phyloP scores from a whole-genome alignment of 257 asterid genomes.

The Capsicum pubescens region DNA sequence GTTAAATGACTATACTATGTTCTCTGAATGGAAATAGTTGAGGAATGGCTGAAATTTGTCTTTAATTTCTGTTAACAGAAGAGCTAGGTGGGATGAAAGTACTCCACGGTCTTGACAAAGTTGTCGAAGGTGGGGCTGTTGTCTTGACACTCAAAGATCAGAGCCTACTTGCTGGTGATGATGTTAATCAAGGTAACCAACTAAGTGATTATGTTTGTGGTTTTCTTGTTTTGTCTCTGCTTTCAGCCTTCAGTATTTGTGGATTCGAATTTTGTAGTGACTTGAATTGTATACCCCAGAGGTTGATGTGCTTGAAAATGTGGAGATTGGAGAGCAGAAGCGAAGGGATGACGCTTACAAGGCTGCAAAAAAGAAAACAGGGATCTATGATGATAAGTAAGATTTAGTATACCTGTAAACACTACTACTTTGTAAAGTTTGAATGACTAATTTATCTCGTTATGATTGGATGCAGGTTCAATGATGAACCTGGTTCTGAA shows the following conservation, averaged over 20 bases:
- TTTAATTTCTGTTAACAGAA: slow-evolving; percentile 43
- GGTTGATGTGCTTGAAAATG: slow-evolving; percentile 95
- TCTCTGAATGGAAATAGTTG: background rate
- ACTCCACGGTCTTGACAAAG: slow-evolving; percentile 70
- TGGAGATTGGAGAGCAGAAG: slow-evolving; percentile 98
- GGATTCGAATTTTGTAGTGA: slow-evolving; percentile 96
- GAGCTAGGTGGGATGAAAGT: slow-evolving; percentile 82
- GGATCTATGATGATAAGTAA: slow-evolving; percentile 87
- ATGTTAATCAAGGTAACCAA: slow-evolving; percentile 76
- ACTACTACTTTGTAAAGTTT: slow-evolving; percentile 1
- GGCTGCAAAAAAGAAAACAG: slow-evolving; percentile 86
- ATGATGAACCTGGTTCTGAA: slow-evolving; percentile 58
- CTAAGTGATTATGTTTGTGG: slow-evolving; percentile 19
- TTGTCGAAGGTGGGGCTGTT: slow-evolving; percentile 49
- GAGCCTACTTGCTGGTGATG: slow-evolving; percentile 86
- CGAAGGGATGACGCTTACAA: slow-evolving; percentile 83
- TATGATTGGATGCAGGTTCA: slow-evolving; percentile 59
- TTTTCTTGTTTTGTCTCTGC: slow-evolving; percentile 42
- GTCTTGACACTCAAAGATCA: slow-evolving; percentile 97
- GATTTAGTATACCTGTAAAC: slow-evolving; percentile 33
- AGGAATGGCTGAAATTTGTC: slow-evolving; percentile 29
- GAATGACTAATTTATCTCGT: slow-evolving; percentile 27
- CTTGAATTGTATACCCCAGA: slow-evolving; percentile 87
- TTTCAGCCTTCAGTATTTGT: slow-evolving; percentile 53
- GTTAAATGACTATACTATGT: background rate